A percentile compares a stretch with the other conserved stretches of the same genome.
phyloP scores from a whole-genome alignment of 2,329 filamentous ascomycete genomes.

The Exophiala bonariae region DNA sequence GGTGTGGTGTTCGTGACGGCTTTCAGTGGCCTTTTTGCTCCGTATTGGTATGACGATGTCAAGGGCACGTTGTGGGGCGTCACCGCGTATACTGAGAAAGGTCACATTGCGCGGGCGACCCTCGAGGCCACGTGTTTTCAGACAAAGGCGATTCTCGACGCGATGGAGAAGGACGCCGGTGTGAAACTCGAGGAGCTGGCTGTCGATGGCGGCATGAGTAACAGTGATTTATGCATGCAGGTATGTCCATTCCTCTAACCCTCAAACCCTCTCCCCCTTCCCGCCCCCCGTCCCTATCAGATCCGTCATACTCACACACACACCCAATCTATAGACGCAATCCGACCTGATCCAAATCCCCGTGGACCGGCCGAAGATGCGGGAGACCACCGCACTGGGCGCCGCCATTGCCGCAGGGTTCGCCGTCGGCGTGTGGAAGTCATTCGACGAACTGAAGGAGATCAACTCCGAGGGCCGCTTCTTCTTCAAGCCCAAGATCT shows the following conservation, averaged over 20 bases:
- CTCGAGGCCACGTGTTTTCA: conserved; percentile 83
- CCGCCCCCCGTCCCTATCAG: not conserved
- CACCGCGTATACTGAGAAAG: conserved; percentile 73
- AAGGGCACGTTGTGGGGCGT: conserved; percentile 77
- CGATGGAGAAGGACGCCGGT: conserved; percentile 76
- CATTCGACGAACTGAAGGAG: conserved; percentile 70
- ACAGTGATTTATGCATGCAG: conserved; percentile 77
- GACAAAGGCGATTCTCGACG: conserved; percentile 77
- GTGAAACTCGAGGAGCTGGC: conserved; percentile 69
- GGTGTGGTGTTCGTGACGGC: conserved; percentile 78
- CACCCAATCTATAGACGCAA: conserved; percentile 55
- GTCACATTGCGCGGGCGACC: conserved; percentile 77
- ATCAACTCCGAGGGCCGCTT: conserved; percentile 71
- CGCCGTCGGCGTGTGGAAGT: conserved; percentile 74
- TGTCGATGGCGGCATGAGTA: conserved; percentile 79
- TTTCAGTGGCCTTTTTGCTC: conserved; percentile 78
- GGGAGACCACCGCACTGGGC: conserved; percentile 84
- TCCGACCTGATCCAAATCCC: conserved; percentile 81
- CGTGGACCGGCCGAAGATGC: conserved; percentile 78
- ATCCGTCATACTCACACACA: too few relatives aligned
- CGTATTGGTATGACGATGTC: conserved; percentile 83
- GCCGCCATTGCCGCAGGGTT: conserved; percentile 87
- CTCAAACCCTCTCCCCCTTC: not conserved
- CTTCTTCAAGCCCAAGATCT: conserved; percentile 68
- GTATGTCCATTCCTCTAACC: conserved; percentile 31